Evolutionary conservation across 345 rosid genomes (phyloP).

Genomic region (Microthlaspi erraticum): DNA sequence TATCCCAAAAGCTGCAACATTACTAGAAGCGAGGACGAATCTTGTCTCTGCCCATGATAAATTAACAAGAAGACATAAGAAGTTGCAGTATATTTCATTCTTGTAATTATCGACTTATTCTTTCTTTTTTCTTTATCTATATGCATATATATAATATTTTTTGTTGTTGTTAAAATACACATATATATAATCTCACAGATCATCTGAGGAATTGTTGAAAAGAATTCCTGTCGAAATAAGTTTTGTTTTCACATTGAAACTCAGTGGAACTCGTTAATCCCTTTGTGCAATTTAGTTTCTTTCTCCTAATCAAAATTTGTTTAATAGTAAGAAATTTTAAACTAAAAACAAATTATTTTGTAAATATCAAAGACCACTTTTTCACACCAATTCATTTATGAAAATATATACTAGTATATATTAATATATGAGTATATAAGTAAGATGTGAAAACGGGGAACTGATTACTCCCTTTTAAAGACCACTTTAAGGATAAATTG

Average conservation of each 20-base stretch:
- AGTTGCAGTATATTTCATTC: conserved; percentile 11
- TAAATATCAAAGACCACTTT: no score
- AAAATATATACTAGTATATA: no score
- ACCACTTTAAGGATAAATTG: conserved; percentile 25
- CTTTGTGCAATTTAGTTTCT: not conserved
- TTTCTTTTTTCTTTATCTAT: not conserved
- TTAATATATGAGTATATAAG: conserved; percentile 11
- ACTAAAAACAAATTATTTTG: no score
- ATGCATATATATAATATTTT: no score
- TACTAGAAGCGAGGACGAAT: conserved; percentile 1
- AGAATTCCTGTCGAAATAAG: not conserved
- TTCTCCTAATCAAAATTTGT: no score
- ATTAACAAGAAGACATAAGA: conserved; percentile 16
- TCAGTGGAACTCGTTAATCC: conserved; percentile 21
- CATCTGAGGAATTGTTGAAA: conserved; percentile 14
- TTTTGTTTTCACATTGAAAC: conserved; percentile 11
- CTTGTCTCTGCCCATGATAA: conserved; percentile 3
- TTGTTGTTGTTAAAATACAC: no score
- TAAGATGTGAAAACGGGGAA: conserved; percentile 35
- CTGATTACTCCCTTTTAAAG: conserved; percentile 19
- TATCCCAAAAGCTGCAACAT: conserved; percentile 1
- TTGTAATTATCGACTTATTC: not conserved
- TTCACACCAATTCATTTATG: no score
- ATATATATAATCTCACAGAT: conserved; percentile 17
- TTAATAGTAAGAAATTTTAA: no score